Evolutionary conservation across 1,139 yeast genomes (phyloP), one percentile per base, ranked within the genome.

Genomic region (Suzukiozyma palmioleophila): DNA sequence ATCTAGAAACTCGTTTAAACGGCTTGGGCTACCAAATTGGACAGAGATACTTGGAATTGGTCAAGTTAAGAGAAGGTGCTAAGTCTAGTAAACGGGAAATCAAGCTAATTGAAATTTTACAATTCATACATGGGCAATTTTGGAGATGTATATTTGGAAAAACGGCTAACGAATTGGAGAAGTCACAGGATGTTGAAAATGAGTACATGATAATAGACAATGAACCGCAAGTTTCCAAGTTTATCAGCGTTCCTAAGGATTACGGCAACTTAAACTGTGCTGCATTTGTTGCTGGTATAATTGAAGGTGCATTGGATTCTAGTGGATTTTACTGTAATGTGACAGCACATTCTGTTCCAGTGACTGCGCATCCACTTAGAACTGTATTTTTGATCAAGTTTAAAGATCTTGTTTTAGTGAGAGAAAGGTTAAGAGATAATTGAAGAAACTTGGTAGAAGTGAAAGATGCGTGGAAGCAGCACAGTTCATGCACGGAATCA

Each of bases 191-290:
- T 37, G 74, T 81, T 28, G 75, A 76, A 10, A 82, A 84, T 49
- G 97, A 92, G 59, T 94, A 78, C 54, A 81, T 79, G 88, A 87
- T 94, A 43, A 82, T 84, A 15, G 98, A 92, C 57, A 81, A 85
- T 52, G 63, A 75, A 21, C 98, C 98, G 3, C 53, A 84, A 40
- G 73, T 90, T 37, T 76, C 92, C 9, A 82, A 79, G 50, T 92
- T 77, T 57, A 81, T 92, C 21, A 79, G 85, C 26, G 82, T 85
- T 4, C 96, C 96, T 3, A 79, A 77, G 48, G 95, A 88, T 47
- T 81, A 84, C 57, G 82, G 86, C 7, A 82, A 82, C 47, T 71
- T 88, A 51, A 86, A 84, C 53, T 85, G 95, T 53, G 83, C 86
- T 9, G 90, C 96, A 0, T 86, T 85, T 53, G 78, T 84, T 2